phyloP scores from a whole-genome alignment of 768 basidiomycete species.

The Russula emetica region DNA sequence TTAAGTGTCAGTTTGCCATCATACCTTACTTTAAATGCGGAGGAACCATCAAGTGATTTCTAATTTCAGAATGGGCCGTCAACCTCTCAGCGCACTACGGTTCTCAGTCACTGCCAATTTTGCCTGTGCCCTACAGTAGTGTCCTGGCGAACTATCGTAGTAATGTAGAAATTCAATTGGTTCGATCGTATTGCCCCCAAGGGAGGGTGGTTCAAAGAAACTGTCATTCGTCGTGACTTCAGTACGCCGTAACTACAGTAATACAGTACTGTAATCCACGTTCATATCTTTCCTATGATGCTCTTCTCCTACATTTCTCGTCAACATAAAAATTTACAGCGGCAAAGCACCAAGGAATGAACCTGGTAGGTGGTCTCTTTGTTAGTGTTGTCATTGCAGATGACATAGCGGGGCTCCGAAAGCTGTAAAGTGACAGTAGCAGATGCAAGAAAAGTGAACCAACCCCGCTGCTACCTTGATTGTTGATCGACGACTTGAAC shows the following conservation, averaged over 20 bases:
- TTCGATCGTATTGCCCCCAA: too few relatives aligned
- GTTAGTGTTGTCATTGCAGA: slow-evolving; percentile 16
- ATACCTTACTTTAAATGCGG: too few relatives aligned
- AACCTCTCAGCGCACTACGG: too few relatives aligned
- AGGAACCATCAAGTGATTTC: not conserved
- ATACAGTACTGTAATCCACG: not conserved
- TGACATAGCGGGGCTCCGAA: too few relatives aligned
- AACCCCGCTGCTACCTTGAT: slow-evolving; percentile 26
- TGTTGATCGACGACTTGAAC: slow-evolving; percentile 28
- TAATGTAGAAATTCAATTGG: too few relatives aligned
- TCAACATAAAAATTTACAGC: not conserved
- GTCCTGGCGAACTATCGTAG: too few relatives aligned
- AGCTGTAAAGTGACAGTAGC: slow-evolving; percentile 11
- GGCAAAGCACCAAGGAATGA: not conserved
- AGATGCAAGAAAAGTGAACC: slow-evolving; percentile 19
- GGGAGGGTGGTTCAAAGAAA: not conserved
- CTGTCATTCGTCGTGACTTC: not conserved
- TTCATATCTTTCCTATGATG: slow-evolving; percentile 2
- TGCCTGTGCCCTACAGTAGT: too few relatives aligned
- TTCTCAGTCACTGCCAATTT: too few relatives aligned
- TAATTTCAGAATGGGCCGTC: too few relatives aligned
- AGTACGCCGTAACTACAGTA: not conserved
- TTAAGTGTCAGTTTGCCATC: not conserved
- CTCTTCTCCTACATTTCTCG: not conserved
- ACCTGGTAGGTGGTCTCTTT: slow-evolving; percentile 43